A percentile compares a stretch with the other conserved stretches of the same genome.
These are phyloP conservation scores for Trypanosomatidae sp. DNA, from an alignment of 208 protist species.

Conservation along the genomic window DNA sequence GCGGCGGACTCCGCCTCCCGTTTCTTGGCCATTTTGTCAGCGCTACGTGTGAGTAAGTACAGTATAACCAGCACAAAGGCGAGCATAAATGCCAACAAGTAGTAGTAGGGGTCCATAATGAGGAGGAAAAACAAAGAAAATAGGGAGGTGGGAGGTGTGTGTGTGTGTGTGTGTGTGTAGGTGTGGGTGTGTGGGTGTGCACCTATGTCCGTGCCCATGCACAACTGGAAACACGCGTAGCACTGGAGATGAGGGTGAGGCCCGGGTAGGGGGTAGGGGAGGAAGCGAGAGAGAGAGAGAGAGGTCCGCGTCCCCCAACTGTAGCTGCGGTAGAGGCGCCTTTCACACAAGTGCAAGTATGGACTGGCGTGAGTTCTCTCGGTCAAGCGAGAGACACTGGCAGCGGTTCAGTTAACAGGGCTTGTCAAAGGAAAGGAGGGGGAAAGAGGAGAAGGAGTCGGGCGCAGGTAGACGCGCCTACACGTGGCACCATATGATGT, in stretches of 20 bases:
- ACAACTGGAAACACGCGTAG: neutral
- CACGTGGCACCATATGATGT: neutral
- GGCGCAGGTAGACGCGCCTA: neutral
- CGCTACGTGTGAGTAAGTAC: constrained; percentile 27
- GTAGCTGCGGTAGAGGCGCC: no score
- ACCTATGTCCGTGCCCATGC: neutral
- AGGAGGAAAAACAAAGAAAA: neutral
- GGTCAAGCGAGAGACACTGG: neutral
- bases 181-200: neutral
- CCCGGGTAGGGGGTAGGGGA: neutral
- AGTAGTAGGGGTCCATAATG: constrained; percentile 33
- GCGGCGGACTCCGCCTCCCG: constrained; percentile 17
- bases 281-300: neutral
- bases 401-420: no score
- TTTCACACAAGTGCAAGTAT: neutral
- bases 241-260: neutral
- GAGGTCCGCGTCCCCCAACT: neutral
- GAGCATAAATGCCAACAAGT: constrained; percentile 33
- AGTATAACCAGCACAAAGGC: constrained; percentile 19
- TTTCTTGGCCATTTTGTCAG: constrained; percentile 25
- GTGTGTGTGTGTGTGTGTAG: neutral
- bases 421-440: neutral
- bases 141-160: neutral
- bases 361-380: neutral
- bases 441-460: neutral